Conservation (phyloP, 306 rosid genomes). For the Hylodesmum podocarpum region DNA sequence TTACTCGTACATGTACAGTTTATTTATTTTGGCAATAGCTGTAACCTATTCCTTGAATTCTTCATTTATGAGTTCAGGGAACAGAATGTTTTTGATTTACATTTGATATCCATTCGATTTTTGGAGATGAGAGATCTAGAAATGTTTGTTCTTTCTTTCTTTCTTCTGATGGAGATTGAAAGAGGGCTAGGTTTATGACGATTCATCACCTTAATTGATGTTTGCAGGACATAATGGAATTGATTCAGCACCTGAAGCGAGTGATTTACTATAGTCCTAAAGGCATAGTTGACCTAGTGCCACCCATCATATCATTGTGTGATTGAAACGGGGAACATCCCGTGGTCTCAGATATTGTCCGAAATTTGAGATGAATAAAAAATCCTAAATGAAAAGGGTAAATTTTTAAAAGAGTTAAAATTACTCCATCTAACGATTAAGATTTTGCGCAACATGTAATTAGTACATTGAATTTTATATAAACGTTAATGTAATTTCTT, state of each 20-base stretch:
- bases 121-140: background rate
- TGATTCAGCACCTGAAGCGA: conserved; percentile 19
- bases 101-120: background rate
- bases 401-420: no score
- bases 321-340: background rate
- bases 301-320: background rate
- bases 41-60: conserved; percentile 24
- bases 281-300: conserved; percentile 23
- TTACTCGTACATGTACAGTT: conserved; percentile 42
- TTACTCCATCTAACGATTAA: no score
- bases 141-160: background rate
- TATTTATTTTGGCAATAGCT: conserved; percentile 2
- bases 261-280: conserved; percentile 21
- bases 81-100: background rate
- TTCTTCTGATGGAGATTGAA: background rate
- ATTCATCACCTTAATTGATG: conserved; percentile 14
- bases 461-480: no score
- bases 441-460: no score
- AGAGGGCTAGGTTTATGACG: background rate
- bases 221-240: background rate
- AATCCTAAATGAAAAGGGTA: no score
- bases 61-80: conserved; percentile 12
- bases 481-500: no score
- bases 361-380: no score
- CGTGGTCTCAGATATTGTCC: background rate